Base-by-base conservation (phyloP, 192 early-diverging fungal species). In the Podila epicladia region DNA sequence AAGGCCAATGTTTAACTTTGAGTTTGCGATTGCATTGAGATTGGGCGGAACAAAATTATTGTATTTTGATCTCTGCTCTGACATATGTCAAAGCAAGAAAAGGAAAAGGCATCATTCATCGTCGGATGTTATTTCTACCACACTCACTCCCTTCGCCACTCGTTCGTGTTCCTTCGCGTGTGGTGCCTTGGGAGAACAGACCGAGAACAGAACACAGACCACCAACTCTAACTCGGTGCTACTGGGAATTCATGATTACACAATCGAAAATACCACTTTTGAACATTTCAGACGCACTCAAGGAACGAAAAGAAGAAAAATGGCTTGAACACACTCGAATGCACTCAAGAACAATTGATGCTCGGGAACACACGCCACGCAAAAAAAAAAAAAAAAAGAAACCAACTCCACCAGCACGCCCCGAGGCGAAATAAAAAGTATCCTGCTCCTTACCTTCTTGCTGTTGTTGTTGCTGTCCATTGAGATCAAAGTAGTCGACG, bases 401-500 rank as follows among this genome's bases (percentile, higher is more conserved):
- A 45, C 41, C 15, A 12, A 4, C 41, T 45, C 11, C 9, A 37
- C 9, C 4, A 9, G 6, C 6, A 37, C 9, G 9, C 35, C 35
- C 6, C 35, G 35, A 37, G 6, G 11, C 24, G 49, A 19, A 55
- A 15, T 58, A 11, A 59, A 12, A 48, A 29, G 26, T 29, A 53
- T 31, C 41, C n/a, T 33, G 19, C 58, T 45, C 9, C 67, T 58
- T 41, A 41, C 48, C 55, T 31, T 51, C 51, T 69, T 22, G 15
- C 26, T 38, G 12, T 12, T 55, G 62, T 8, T 51, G 62, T 9
- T 64, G 70, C 24, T 71, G 57, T 11, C 51, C 71, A 38, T 73
- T 80, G 26, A 80, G 66, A 45, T 80, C 77, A 80, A 80, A 80
- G 49, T 80, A 80, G 48, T 80, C 77, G 5, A 80, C 77, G 6